Evolutionary conservation across 768 basidiomycete species (phyloP).

Genomic region (Lentinula boryana): DNA sequence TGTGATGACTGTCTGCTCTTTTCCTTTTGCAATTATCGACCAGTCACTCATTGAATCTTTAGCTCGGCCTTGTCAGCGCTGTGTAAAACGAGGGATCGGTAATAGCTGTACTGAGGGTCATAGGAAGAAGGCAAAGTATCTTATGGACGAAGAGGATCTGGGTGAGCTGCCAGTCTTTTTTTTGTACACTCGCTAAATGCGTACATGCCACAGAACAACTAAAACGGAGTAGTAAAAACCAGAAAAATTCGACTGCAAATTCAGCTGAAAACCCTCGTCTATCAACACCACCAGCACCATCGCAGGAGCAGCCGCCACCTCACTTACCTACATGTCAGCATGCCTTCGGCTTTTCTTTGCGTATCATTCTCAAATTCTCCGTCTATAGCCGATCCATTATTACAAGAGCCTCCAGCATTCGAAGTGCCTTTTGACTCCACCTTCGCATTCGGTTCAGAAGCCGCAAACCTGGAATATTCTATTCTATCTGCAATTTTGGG

Average conservation of each 20-base stretch:
- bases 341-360: neutral
- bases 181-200: conserved; percentile 26
- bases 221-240: conserved; percentile 34
- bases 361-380: conserved; percentile 9
- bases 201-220: conserved; percentile 34
- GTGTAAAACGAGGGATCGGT: conserved; percentile 89
- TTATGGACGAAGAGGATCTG: conserved; percentile 90
- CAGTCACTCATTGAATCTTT: conserved; percentile 13
- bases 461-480: conserved; percentile 91
- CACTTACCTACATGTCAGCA: conserved; percentile 26
- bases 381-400: conserved; percentile 41
- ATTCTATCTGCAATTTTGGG: conserved; percentile 91
- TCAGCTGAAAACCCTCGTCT: neutral
- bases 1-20: conserved; percentile 86
- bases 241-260: neutral
- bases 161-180: conserved; percentile 38
- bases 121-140: conserved; percentile 97
- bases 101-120: conserved; percentile 89
- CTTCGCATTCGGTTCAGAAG: conserved; percentile 77
- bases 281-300: conserved; percentile 22
- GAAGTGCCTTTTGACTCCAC: conserved; percentile 55
- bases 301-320: conserved; percentile 23
- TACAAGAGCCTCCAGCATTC: conserved; percentile 55
- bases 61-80: conserved; percentile 97
- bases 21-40: neutral